Evolutionary conservation across 768 basidiomycete genomes (phyloP).

Genomic region (Boletus fagicola): DNA sequence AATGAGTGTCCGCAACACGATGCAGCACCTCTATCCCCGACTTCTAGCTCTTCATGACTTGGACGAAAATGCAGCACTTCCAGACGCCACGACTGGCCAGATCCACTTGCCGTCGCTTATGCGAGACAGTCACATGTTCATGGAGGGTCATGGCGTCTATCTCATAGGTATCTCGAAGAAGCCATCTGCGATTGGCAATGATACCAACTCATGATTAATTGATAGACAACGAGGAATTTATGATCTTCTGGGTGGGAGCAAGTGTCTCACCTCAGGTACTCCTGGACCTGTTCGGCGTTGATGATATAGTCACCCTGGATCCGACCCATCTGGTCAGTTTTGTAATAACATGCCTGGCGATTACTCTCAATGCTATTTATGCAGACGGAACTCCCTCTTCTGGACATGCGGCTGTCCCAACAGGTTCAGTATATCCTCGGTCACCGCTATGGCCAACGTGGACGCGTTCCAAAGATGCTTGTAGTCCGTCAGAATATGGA

Average conservation of each 20-base stretch:
- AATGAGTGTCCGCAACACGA: constrained; percentile 63
- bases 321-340: constrained; percentile 56
- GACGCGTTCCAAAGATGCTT: constrained; percentile 56
- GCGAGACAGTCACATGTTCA: constrained; percentile 78
- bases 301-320: constrained; percentile 71
- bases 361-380: constrained; percentile 9
- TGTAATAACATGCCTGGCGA: not conserved
- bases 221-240: constrained; percentile 82
- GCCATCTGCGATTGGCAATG: constrained; percentile 14
- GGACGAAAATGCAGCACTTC: constrained; percentile 65
- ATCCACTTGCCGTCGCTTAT: constrained; percentile 73
- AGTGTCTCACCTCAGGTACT: constrained; percentile 81
- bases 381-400: constrained; percentile 66
- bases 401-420: constrained; percentile 72
- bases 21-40: constrained; percentile 84
- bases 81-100: constrained; percentile 55
- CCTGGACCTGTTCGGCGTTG: constrained; percentile 79
- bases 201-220: constrained; percentile 7
- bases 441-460: constrained; percentile 55
- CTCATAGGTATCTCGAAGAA: constrained; percentile 64
- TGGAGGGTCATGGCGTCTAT: constrained; percentile 92
- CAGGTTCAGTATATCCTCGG: constrained; percentile 88
- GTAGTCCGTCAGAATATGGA: constrained; percentile 93
- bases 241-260: constrained; percentile 88
- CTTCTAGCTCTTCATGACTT: constrained; percentile 88